A percentile compares a stretch with the other conserved stretches of the same genome.
phyloP scores from a whole-genome alignment of 345 rosid species.

The Pugionium cornutum region DNA sequence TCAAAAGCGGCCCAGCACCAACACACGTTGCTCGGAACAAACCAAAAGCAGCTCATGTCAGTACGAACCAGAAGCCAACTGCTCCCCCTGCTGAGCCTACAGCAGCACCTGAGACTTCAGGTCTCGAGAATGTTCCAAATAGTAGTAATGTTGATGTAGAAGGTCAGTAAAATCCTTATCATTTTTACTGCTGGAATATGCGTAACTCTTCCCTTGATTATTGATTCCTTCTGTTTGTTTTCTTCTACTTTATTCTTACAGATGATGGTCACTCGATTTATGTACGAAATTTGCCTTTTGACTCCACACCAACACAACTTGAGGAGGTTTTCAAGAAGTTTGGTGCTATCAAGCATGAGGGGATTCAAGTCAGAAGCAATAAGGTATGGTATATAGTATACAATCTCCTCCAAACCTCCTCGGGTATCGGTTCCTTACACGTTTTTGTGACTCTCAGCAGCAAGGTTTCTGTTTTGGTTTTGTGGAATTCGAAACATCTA shows the following conservation, averaged over 20 bases:
- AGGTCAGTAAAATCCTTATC: constrained; percentile 40
- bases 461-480: constrained; percentile 80
- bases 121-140: constrained; percentile 41
- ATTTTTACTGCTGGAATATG: constrained; percentile 18
- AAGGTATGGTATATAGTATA: constrained; percentile 51
- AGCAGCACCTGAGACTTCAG: constrained; percentile 37
- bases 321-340: constrained; percentile 62
- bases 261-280: constrained; percentile 71
- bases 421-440: constrained; percentile 14
- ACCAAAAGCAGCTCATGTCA: constrained; percentile 37
- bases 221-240: not conserved
- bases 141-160: constrained; percentile 51
- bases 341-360: constrained; percentile 69
- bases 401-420: not conserved
- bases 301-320: constrained; percentile 53
- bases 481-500: constrained; percentile 61
- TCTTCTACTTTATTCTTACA: constrained; percentile 22
- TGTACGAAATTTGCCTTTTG: constrained; percentile 57
- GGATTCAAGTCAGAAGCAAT: constrained; percentile 70
- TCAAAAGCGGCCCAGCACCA: constrained; percentile 54
- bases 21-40: constrained; percentile 49
- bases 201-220: not conserved
- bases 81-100: constrained; percentile 44
- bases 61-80: constrained; percentile 37
- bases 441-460: constrained; percentile 43